Evolutionary conservation across 257 asterid genomes (phyloP).

Genomic region (Solanum peruvianum): DNA sequence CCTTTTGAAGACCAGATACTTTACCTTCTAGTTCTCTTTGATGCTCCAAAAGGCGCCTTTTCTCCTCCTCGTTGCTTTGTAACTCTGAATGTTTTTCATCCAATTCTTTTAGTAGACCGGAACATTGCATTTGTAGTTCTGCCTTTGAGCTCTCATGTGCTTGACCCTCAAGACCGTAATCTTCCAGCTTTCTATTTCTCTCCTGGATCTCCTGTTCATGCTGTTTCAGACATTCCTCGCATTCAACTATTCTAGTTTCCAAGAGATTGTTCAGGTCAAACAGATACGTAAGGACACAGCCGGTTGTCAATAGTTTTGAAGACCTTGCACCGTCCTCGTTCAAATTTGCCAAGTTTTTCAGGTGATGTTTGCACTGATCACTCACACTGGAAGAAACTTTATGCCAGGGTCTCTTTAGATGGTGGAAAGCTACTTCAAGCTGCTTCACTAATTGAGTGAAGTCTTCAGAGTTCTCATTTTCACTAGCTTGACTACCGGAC

Average conservation of each 20-base stretch:
- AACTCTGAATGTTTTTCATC: constrained; percentile 23
- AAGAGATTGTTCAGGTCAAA: constrained; percentile 50
- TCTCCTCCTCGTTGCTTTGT: constrained; percentile 21
- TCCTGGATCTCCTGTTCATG: constrained; percentile 32
- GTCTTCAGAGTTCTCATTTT: constrained; percentile 10
- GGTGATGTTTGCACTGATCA: constrained; percentile 8
- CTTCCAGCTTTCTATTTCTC: constrained; percentile 26
- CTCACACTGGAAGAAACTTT: constrained; percentile 3
- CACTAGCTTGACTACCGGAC: constrained; percentile 9
- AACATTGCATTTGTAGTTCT: constrained; percentile 24
- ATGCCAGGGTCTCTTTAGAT: constrained; percentile 35
- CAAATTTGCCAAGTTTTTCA: constrained; percentile 13
- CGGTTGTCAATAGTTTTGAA: constrained; percentile 3
- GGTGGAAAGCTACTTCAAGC: constrained; percentile 30
- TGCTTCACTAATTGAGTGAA: constrained; percentile 25
- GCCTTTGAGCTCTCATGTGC: constrained; percentile 29
- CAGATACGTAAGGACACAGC: constrained; percentile 19
- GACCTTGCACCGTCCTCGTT: constrained; percentile 4
- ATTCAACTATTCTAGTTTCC: constrained; percentile 38
- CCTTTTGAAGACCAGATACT: constrained; percentile 29
- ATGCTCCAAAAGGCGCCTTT: constrained; percentile 4
- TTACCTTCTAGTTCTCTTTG: constrained; percentile 25
- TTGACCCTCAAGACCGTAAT: constrained; percentile 17
- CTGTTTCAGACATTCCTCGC: constrained; percentile 11
- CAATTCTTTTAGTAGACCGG: constrained; percentile 24